Evolutionary conservation across 2,329 filamentous ascomycete genomes (phyloP).

Genomic region (Raffaelea albimanens): DNA sequence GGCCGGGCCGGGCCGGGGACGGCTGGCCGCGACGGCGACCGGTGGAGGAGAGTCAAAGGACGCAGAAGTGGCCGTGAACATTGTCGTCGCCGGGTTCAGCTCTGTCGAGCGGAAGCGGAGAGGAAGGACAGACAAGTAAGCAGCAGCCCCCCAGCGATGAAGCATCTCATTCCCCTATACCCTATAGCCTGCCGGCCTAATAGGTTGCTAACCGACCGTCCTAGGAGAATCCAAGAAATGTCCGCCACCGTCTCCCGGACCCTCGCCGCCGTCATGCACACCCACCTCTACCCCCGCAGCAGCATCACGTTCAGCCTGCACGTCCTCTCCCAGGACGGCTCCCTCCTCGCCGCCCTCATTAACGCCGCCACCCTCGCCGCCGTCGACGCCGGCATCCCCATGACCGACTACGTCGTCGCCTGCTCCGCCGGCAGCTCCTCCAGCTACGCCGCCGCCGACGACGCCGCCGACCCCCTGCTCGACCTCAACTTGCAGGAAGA

Average conservation of each 20-base stretch:
- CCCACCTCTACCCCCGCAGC: slow-evolving; percentile 79
- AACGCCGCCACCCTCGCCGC: slow-evolving; percentile 89
- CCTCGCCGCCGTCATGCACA: slow-evolving; percentile 70
- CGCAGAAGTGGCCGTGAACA: slow-evolving; percentile 68
- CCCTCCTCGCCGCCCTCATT: slow-evolving; percentile 76
- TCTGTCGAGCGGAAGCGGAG: slow-evolving; percentile 75
- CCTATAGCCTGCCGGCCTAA: no score
- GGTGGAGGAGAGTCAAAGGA: slow-evolving; percentile 28
- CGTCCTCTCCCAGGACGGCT: slow-evolving; percentile 83
- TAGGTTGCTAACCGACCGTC: no score
- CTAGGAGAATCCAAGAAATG: slow-evolving; percentile 66
- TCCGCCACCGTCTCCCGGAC: slow-evolving; percentile 69
- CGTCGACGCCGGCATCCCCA: slow-evolving; percentile 89
- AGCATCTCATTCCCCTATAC: no score
- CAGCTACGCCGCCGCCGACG: slow-evolving; percentile 54
- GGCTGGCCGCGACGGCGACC: slow-evolving; percentile 32
- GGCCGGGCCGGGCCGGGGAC: slow-evolving; percentile 29
- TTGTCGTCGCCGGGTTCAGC: slow-evolving; percentile 80
- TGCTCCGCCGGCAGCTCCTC: slow-evolving; percentile 79
- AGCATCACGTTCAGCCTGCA: slow-evolving; percentile 78
- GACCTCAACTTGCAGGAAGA: slow-evolving; percentile 75
- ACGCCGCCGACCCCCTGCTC: slow-evolving; percentile 64
- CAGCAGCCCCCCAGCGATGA: no score
- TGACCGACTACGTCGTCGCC: slow-evolving; percentile 83
- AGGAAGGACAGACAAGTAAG: slow-evolving; percentile 68